Base-by-base conservation (phyloP, 2,329 filamentous ascomycete species). In the Colletotrichum shisoi region DNA sequence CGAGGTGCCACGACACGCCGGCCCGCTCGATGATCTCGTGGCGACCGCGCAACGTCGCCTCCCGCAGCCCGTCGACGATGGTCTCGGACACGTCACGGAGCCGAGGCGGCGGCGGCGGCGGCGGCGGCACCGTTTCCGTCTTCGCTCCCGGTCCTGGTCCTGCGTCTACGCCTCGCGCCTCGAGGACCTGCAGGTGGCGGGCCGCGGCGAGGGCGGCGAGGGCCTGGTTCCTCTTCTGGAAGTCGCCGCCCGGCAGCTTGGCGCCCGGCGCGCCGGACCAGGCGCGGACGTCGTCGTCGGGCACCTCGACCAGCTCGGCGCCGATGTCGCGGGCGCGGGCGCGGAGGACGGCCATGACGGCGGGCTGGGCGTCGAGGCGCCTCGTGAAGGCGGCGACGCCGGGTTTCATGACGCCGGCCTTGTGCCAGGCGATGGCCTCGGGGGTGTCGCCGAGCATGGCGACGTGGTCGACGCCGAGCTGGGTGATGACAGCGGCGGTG, bases 1-100 rank as follows among this genome's bases (percentile, higher is more conserved):
- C 95, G 21, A 99, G 86, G 74, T 94, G 91, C 94, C 94, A 99
- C 17, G 83, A 84, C 5, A 96, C 81, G 2, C 74, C 73, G 3
- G 81, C 82, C 68, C 87, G 85, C 3, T 77, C 71, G 72, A 84
- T 87, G 46, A 84, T 79, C 71, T 90, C 87, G 74, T 94, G 97
- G 52, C 95, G 85, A 4, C 94, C 95, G 46, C 93, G 86, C 81
- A 93, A 91, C 3, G 88, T 86, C 2, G 93, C 90, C 71, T 87
- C 79, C 74, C 94, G 89, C 1, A 99, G 81, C 0, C 93, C 95
- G 15, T 85, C 82, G 27, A 88, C 80, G 73, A 97, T 91, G 70
- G 89, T 84, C 12, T 78, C 75, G 0, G 91, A 87, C 3, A 94
- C 45, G 0, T 48, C 37, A 3, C 17, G 21, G 21, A 67, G 42